Conservation (phyloP, 2,329 filamentous ascomycete genomes). For the Didymella keratinophila region DNA sequence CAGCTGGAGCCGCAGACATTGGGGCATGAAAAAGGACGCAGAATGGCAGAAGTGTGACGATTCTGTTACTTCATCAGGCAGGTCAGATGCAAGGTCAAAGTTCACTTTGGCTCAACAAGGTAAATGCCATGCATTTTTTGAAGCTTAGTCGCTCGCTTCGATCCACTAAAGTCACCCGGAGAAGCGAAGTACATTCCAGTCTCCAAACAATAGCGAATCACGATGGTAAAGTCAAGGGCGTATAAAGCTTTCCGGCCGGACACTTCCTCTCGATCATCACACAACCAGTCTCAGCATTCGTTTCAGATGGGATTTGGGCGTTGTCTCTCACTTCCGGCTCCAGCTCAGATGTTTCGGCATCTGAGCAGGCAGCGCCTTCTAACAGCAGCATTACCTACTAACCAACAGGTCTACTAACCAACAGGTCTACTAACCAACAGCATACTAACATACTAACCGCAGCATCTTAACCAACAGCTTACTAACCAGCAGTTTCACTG, state of each 20-base stretch:
- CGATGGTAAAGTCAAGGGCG: not conserved
- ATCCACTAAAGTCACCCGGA: constrained; percentile 3
- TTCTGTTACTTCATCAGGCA: not conserved
- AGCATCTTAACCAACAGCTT: not conserved
- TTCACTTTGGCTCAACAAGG: not conserved
- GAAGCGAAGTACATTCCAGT: constrained; percentile 10
- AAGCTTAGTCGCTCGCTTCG: constrained; percentile 1
- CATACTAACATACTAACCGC: not conserved
- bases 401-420: too few species aligned
- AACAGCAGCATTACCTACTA: not conserved
- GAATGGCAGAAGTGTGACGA: not conserved
- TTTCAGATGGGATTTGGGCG: constrained; percentile 1
- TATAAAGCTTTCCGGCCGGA: constrained; percentile 9
- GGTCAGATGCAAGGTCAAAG: constrained; percentile 5
- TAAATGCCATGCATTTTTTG: constrained; percentile 3
- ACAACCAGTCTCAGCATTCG: constrained; percentile 1
- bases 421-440: not conserved
- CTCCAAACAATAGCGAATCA: not conserved
- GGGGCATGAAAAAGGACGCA: not conserved
- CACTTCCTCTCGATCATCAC: not conserved
- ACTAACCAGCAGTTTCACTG: not conserved
- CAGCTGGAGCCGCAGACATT: not conserved
- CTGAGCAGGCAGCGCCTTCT: not conserved
- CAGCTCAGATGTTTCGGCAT: not conserved
- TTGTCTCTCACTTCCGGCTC: constrained; percentile 4